Evolutionary conservation across 257 asterid species (phyloP), one percentile per base, ranked within the genome.

Genomic region (Solanum corneliomulleri): DNA sequence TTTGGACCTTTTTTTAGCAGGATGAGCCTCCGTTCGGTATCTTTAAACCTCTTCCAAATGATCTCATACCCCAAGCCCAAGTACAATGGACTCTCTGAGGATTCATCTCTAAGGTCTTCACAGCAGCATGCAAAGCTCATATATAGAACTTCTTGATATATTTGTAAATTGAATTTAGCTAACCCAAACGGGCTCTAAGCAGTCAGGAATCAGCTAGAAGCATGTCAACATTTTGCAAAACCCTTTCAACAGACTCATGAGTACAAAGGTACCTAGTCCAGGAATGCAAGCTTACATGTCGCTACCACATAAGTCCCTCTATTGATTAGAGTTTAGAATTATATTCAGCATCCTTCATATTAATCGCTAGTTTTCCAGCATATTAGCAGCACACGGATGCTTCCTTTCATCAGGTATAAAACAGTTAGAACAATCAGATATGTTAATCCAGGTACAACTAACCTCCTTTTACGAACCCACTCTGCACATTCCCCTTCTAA

Each of bases 381-480:
- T 37, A 39, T 87, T 85, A 87, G 25, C 14, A 83, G 85, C 88
- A 87, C 72, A 33, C 41, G 4, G 92, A 87, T 92, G 95, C 66
- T 88, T 93, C 47, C 80, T 89, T 29, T 94, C 97, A 88, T 87
- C 91, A 23, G 99, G 93, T 33, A 88, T 89, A 41, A 94, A 95
- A 84, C 86, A 91, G 82, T 88, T 88, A 6, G 92, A 64, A 74
- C 81, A 66, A 68, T 97, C 96, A 14, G 85, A 87, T n/a, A 95
- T 80, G 83, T 94, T 89, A 86, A 96, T 93, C 98, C 97, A 96
- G 88, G 92, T 95, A 92, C 97, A 92, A 44, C 96, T 97, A n/a
- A 92, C 93, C 89, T 95, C 98, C 90, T 94, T 94, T 41, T 35
- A 68, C 89, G 90, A 14, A 68, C 98, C 93, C 87, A 88, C 93